Evolutionary conservation across 78 protist genomes (phyloP), one percentile per base, ranked within the genome.

Genomic region (Bodo saltans): DNA sequence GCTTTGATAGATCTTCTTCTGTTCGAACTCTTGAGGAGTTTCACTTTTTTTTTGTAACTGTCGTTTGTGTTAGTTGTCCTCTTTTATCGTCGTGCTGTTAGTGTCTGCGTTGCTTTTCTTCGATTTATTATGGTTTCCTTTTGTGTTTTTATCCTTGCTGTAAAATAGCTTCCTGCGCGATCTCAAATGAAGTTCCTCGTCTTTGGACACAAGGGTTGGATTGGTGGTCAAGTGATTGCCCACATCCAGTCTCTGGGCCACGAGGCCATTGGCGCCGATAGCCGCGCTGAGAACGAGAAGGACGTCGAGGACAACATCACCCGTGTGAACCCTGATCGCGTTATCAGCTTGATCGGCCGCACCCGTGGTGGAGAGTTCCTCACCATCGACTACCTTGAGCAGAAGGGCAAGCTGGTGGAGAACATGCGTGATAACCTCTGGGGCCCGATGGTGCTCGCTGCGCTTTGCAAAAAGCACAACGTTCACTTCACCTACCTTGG

Each of bases 401-500:
- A 68, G 38, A 37, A 81, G 72, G 70, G 72, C 42, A 81, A 37
- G 72, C 75, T 79, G 34, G 72, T 69, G 11, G 72, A 79, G 70
- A 79, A 79, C 84, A 79, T 79, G 84, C n/a, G 70, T 26, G 74
- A 67, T 47, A 79, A 47, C 68, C 68, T 79, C n/a, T 4, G 4
- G 70, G 42, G 92, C 70, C 69, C 88, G 17, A 94, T 91, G 35
- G 52, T 38, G 70, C 74, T 94, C 40, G 82, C 88, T 1, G 90
- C 91, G 60, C 8, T 74, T 29, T 82, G 93, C 39, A 3, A 37
- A 41, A 25, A 79, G 78, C 27, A 75, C 21, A 74, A 68, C 1
- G 74, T 94, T 8, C 97, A 91, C 86, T 0, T 90, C 23, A 92
- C 94, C 32, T 70, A 87, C 79, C 89, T 93, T 40, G 97, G 92